A percentile compares a stretch with the other conserved stretches of the same genome.
Conservation (phyloP, 805 yeast species). For the Debaryomyces castellii region DNA sequence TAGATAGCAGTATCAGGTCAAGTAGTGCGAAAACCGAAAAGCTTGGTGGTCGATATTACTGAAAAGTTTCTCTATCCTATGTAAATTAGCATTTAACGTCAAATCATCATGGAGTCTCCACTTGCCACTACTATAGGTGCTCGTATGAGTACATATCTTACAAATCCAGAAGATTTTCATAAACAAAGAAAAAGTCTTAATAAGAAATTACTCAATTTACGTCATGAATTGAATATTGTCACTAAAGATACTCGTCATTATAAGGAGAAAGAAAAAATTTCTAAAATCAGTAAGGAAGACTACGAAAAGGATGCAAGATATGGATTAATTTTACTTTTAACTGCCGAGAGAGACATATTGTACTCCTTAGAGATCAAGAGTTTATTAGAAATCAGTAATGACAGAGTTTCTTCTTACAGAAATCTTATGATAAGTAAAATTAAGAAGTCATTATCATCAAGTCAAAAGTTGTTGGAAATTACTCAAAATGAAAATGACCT, state of each 20-base stretch:
- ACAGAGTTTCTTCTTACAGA: slow-evolving; percentile 45
- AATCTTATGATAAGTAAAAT: slow-evolving; percentile 57
- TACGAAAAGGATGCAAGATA: slow-evolving; percentile 50
- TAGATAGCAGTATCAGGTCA: too few relatives aligned
- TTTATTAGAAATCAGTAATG: slow-evolving; percentile 52
- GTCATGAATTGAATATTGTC: slow-evolving; percentile 61
- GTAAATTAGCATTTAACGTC: not conserved
- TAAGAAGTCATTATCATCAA: slow-evolving; percentile 55
- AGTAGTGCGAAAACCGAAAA: not conserved
- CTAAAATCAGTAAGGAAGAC: slow-evolving; percentile 46
- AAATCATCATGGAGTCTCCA: slow-evolving; percentile 38
- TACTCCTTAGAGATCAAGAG: slow-evolving; percentile 64
- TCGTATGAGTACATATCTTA: slow-evolving; percentile 62
- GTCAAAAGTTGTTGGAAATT: slow-evolving; percentile 43
- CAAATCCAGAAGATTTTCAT: slow-evolving; percentile 66
- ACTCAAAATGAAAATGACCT: slow-evolving; percentile 38
- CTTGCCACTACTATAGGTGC: slow-evolving; percentile 49
- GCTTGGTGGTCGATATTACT: not conserved
- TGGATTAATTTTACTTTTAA: slow-evolving; percentile 59
- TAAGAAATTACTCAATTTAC: slow-evolving; percentile 59
- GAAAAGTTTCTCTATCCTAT: not conserved
- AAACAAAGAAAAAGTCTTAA: slow-evolving; percentile 66
- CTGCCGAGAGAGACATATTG: slow-evolving; percentile 77
- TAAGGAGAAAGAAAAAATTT: slow-evolving; percentile 45
- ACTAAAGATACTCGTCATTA: slow-evolving; percentile 69